phyloP scores from a whole-genome alignment of 495 filamentous ascomycete species.

The Thermothielavioides terrestris region DNA sequence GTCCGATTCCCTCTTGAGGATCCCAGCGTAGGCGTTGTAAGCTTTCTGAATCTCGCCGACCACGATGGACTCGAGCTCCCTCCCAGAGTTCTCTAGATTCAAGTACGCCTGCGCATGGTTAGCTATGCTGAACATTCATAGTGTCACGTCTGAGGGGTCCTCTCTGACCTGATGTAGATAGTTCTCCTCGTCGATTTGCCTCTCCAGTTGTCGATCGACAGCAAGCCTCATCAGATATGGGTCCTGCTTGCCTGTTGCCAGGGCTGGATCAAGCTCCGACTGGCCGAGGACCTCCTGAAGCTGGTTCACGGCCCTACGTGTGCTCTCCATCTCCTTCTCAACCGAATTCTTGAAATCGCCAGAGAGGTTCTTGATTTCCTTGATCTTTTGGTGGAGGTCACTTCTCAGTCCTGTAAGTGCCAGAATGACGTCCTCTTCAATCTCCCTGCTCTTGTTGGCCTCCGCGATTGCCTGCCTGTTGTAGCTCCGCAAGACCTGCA shows the following conservation, averaged over 20 bases:
- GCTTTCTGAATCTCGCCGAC: constrained; percentile 96
- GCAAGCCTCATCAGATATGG: constrained; percentile 77
- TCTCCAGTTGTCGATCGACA: constrained; percentile 82
- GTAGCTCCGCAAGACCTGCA: constrained; percentile 68
- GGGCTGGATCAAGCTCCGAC: constrained; percentile 65
- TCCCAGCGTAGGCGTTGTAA: constrained; percentile 83
- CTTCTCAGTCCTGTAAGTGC: constrained; percentile 76
- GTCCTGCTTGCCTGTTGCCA: constrained; percentile 75
- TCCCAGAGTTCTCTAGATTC: constrained; percentile 88
- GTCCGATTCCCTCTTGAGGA: constrained; percentile 83
- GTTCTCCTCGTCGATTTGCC: constrained; percentile 93
- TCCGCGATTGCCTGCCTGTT: constrained; percentile 75
- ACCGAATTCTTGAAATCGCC: constrained; percentile 91
- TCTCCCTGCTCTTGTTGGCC: constrained; percentile 80
- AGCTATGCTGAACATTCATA: constrained; percentile 10
- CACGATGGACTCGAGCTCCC: constrained; percentile 90
- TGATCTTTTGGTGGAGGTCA: constrained; percentile 90
- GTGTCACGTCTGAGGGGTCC: not conserved
- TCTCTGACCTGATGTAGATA: constrained; percentile 74
- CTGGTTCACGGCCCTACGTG: constrained; percentile 60
- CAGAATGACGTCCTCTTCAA: constrained; percentile 82
- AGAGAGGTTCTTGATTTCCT: constrained; percentile 88
- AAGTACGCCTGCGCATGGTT: constrained; percentile 62
- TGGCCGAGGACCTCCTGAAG: constrained; percentile 73
- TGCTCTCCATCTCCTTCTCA: constrained; percentile 68